Conservation (phyloP, 129 eudicot genomes). For the Solidago caesia region DNA sequence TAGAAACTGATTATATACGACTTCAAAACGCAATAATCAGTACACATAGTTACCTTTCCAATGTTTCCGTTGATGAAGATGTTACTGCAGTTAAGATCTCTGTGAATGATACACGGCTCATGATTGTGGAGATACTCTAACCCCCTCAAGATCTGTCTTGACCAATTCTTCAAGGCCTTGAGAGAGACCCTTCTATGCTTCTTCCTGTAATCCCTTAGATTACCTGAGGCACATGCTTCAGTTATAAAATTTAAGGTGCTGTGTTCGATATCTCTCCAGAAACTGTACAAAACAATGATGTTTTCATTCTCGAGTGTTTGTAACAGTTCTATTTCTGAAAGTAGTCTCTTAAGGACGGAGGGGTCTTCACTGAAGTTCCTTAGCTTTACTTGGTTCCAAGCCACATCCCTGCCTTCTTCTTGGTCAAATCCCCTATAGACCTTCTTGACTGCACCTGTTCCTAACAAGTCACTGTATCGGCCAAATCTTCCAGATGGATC, state of each 20-base stretch:
- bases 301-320: conserved; percentile 53
- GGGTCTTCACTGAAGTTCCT: conserved; percentile 53
- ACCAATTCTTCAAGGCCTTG: conserved; percentile 76
- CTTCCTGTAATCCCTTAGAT: conserved; percentile 73
- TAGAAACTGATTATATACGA: too few relatives aligned
- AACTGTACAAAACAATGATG: conserved; percentile 59
- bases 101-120: conserved; percentile 70
- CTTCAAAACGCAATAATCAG: neutral
- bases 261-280: conserved; percentile 57
- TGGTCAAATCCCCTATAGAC: conserved; percentile 73
- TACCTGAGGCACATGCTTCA: conserved; percentile 73
- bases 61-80: conserved; percentile 76
- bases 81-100: conserved; percentile 81
- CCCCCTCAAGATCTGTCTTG: conserved; percentile 62
- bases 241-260: conserved; percentile 66
- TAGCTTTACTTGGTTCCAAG: conserved; percentile 76
- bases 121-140: conserved; percentile 79
- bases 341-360: conserved; percentile 44
- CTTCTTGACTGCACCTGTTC: conserved; percentile 76
- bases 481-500: conserved; percentile 84
- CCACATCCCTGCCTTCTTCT: conserved; percentile 71
- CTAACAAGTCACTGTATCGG: conserved; percentile 69
- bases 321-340: conserved; percentile 55
- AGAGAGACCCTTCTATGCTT: conserved; percentile 67
- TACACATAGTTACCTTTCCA: conserved; percentile 55